Base-by-base conservation (phyloP, 495 filamentous ascomycete genomes). In the Aspergillus kassunensis region DNA sequence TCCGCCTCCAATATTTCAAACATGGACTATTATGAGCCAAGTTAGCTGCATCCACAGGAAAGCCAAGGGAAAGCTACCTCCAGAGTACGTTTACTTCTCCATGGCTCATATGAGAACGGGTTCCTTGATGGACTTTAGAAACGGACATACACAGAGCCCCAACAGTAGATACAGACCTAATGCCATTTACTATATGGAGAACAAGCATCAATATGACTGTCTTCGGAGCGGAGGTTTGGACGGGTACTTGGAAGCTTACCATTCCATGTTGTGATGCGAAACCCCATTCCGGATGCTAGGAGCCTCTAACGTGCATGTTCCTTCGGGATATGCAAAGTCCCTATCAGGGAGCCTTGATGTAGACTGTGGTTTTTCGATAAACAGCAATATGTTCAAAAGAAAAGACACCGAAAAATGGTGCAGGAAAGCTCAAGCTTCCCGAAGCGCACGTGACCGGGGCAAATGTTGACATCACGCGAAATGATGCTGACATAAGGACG, bases 101-200 rank as follows among this genome's bases (percentile, higher is more conserved):
- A 98, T 86, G 93, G 93, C 67, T 92, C 87, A 65, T 96, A 96
- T 18, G 83, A 82, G 65, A 98, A 97, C 10, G 93, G 93, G 65
- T 98, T 97, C 60, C 89, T 91, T 15, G 9, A 31, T 15, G 2
- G 1, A 6, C 11, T 40, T 5, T n/a, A n/a, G 23, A 12, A 29
- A 16, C 18, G 9, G 15, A 21, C 1, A 30, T 11, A 13, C 33
- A 20, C 27, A 53, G 13, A 13, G 12, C 10, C 15, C 12, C 21
- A 11, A 8, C 12, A 4, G 27, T 3, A 7, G 6, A 24, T 9
- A 62, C 75, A 47, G 69, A 91, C 86, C 89, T 83, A 65, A 98
- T 96, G 58, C 93, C 92, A 69, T 97, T 97, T 25, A 97, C 93
- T 93, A 41, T 29, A 45, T 34, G 21, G 33, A 31, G 0, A n/a